Conservation (phyloP, 2,329 filamentous ascomycete genomes). For the Ceratocystis destructans region DNA sequence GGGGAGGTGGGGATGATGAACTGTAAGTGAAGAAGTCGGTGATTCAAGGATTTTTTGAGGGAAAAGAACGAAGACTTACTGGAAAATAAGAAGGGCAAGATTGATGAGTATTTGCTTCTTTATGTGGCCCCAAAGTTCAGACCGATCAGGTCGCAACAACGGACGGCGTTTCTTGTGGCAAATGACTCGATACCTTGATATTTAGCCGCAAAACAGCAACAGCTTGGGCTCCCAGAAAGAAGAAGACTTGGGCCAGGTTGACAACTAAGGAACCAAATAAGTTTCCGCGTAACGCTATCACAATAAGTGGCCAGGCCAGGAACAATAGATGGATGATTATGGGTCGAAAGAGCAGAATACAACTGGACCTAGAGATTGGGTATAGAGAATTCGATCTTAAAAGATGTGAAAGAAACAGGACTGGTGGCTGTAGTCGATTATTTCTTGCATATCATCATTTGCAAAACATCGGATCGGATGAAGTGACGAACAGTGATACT, state of each 20-base stretch:
- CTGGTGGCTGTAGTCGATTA: neutral
- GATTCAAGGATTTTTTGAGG: neutral
- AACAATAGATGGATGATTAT: neutral
- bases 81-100: neutral
- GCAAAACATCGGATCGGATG: neutral
- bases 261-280: neutral
- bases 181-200: neutral
- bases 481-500: neutral
- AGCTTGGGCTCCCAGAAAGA: neutral
- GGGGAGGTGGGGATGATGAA: neutral
- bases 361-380: neutral
- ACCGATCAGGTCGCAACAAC: neutral
- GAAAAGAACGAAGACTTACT: neutral
- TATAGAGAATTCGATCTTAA: neutral
- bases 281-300: neutral
- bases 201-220: neutral
- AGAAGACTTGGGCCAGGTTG: neutral
- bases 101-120: neutral
- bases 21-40: neutral
- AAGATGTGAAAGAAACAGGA: neutral
- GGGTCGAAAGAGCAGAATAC: neutral
- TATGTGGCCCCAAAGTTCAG: neutral
- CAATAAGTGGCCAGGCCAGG: neutral
- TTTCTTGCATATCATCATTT: conserved; percentile 2
- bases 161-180: neutral